These are phyloP conservation scores for Prunus fruticosa DNA, from an alignment of 306 rosid species.

Conservation along the genomic window DNA sequence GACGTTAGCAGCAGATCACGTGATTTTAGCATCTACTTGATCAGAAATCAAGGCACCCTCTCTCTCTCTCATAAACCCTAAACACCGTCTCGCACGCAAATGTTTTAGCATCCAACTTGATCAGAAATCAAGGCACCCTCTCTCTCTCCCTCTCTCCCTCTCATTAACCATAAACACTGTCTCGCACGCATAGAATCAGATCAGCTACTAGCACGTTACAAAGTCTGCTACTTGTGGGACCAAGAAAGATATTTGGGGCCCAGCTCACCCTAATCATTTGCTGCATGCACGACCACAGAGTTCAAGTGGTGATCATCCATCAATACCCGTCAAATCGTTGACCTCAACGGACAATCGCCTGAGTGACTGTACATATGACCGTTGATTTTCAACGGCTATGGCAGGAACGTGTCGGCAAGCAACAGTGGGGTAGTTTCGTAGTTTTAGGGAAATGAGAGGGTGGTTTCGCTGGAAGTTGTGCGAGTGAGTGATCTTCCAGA, in stretches of 20 bases:
- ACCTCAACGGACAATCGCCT: not conserved
- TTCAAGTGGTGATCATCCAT: not conserved
- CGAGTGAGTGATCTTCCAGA: not conserved
- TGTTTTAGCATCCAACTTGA: constrained; percentile 17
- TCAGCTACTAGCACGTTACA: not conserved
- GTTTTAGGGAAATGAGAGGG: constrained; percentile 12
- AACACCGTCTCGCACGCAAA: not conserved
- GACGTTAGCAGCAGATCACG: constrained; percentile 35
- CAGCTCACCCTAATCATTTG: not conserved
- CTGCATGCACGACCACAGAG: constrained; percentile 7
- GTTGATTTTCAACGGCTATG: not conserved
- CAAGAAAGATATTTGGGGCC: not conserved
- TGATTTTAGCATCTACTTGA: constrained; percentile 30
- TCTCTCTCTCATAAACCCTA: not conserved
- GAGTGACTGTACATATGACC: not conserved
- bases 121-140: constrained; percentile 5
- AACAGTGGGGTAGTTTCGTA: constrained; percentile 9
- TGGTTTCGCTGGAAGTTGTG: not conserved
- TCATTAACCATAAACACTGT: not conserved
- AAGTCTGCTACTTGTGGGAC: not conserved
- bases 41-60: constrained; percentile 10
- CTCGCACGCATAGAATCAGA: constrained; percentile 3
- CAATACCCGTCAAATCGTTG: not conserved
- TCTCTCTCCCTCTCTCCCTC: no score
- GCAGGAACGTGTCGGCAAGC: constrained; percentile 8